Evolutionary conservation across 768 basidiomycete genomes (phyloP), one percentile per base, ranked within the genome.

Genomic region (Vararia minispora): DNA sequence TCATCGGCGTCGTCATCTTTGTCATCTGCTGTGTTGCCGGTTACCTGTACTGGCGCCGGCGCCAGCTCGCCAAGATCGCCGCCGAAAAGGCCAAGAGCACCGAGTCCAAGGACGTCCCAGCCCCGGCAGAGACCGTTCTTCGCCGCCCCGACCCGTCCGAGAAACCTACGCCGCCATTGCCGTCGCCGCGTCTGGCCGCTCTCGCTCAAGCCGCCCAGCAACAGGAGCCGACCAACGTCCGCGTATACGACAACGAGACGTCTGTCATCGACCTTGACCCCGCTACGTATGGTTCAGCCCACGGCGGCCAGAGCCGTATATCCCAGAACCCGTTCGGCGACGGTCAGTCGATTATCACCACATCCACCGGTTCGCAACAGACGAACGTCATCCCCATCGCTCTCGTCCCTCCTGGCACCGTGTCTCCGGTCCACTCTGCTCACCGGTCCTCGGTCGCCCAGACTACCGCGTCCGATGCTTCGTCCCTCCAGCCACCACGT

Each of bases 321-420:
- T 51, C 3, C 62, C 60, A 20, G 35, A 85, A 88, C 62, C 85
- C 85, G 17, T 89, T 88, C 58, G 72, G 74, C 29, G 85, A 89
- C 50, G 61, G 58, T 20, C 74, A 80, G 33, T 88, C 85, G 27
- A 89, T 89, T 42, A 81, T 84, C 58, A 89, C 86, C 21, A 63
- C 65, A 1, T 70, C 71, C 8, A 74, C 78, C n/a, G 69, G 74
- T 30, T 79, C 84, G 11, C 79, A 83, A 52, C 73, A 74, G 29
- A 83, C 86, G 17, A 89, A 89, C 48, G 85, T 87, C 46, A 89
- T 89, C 41, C 85, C 85, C 44, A 88, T 89, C 43, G 85, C 85
- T 10, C 66, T 88, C 29, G 79, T 88, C 25, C 60, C 79, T 17
- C 73, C 80, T 13, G 73, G 73, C 16, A 66, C 70, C 9, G 55